A percentile compares a stretch with the other conserved stretches of the same genome.
phyloP scores from a whole-genome alignment of 768 basidiomycete genomes.

The Termitomyces eurrhizus region DNA sequence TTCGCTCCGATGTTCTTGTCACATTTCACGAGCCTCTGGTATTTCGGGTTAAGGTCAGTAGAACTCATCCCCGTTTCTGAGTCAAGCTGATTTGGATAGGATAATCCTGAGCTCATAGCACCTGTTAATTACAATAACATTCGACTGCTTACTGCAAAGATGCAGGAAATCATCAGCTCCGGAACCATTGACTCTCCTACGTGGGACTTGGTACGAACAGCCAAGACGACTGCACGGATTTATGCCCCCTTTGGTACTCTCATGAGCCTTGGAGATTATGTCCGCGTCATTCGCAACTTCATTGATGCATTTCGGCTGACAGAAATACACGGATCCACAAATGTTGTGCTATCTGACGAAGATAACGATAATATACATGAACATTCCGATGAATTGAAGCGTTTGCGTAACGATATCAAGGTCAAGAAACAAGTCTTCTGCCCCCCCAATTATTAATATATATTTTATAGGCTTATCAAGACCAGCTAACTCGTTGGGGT shows the following conservation, averaged over 20 bases:
- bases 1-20: slow-evolving; percentile 84
- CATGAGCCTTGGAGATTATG: slow-evolving; percentile 83
- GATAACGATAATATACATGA: slow-evolving; percentile 12
- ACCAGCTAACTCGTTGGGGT: slow-evolving; percentile 58
- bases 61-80: not conserved
- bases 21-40: slow-evolving; percentile 71
- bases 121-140: slow-evolving; percentile 64
- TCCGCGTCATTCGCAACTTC: slow-evolving; percentile 71
- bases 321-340: slow-evolving; percentile 26
- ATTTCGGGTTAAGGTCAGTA: slow-evolving; percentile 57
- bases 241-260: slow-evolving; percentile 86
- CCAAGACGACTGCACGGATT: slow-evolving; percentile 74
- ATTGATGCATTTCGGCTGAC: slow-evolving; percentile 64
- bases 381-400: slow-evolving; percentile 24
- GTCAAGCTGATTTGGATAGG: slow-evolving; percentile 30
- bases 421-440: slow-evolving; percentile 27
- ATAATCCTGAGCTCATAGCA: slow-evolving; percentile 65
- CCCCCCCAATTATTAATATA: not conserved
- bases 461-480: slow-evolving; percentile 60
- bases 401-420: slow-evolving; percentile 54
- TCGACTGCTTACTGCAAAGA: slow-evolving; percentile 51
- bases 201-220: slow-evolving; percentile 72
- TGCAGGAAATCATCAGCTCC: slow-evolving; percentile 67
- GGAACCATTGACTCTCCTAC: slow-evolving; percentile 84
- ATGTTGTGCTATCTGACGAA: slow-evolving; percentile 17